These are phyloP conservation scores for Saururus chinensis DNA, from an alignment of 164 flowering plant species.

Conservation along the genomic window DNA sequence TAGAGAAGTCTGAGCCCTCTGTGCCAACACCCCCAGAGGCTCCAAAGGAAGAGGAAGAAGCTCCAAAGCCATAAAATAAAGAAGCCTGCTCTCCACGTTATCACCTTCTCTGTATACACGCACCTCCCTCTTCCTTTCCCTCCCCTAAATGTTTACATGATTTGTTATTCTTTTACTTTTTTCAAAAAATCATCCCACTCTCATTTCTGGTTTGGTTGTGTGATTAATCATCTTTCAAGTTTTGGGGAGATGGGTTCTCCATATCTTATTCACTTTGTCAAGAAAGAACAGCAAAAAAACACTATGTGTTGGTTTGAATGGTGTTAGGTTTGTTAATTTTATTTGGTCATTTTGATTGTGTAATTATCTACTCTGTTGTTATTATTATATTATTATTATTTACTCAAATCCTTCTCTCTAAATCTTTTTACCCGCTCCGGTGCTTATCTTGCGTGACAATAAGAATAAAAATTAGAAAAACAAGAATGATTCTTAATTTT, in stretches of 20 bases:
- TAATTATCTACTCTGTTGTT: neutral
- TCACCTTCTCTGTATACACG: constrained; percentile 3
- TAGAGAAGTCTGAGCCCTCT: constrained; percentile 5
- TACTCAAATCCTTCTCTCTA: no score
- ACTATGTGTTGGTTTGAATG: constrained; percentile 9
- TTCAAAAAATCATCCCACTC: neutral
- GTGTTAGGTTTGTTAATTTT: neutral
- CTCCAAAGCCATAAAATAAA: constrained; percentile 10
- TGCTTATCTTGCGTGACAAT: neutral
- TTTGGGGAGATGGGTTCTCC: neutral
- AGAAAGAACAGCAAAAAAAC: neutral
- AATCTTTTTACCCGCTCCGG: no score
- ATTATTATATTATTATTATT: no score
- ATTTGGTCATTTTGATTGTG: neutral
- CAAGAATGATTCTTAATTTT: no score
- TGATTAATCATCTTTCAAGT: neutral
- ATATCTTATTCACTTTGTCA: neutral
- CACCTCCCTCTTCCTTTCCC: no score
- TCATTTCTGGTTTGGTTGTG: neutral
- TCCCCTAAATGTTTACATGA: constrained; percentile 8
- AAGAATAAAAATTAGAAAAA: no score
- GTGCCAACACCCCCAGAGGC: constrained; percentile 10
- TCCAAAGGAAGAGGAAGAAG: constrained; percentile 11
- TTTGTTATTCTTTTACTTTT: constrained; percentile 14
- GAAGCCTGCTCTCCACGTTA: neutral